These are phyloP conservation scores for Pelargonium australe DNA, from an alignment of 441 rosid species.

Conservation along the genomic window DNA sequence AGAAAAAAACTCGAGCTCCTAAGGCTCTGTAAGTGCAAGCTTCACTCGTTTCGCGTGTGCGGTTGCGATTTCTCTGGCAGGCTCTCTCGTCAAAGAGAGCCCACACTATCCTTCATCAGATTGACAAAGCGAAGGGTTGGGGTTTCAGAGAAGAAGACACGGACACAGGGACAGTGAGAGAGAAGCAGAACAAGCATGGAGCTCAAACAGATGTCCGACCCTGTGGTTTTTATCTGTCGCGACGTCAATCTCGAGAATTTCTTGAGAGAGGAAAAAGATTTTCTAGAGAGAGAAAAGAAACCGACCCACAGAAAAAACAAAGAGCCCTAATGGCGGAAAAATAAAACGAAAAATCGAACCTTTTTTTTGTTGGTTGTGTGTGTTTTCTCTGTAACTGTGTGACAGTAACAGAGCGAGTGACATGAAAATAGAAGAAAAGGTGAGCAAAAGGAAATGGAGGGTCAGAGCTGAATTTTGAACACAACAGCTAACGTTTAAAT, in stretches of 20 bases:
- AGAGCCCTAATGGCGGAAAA: too few relatives aligned
- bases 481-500: too few relatives aligned
- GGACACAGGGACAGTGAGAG: neutral
- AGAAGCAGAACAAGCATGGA: neutral
- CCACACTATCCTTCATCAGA: constrained; percentile 54
- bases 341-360: too few relatives aligned
- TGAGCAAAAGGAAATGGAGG: neutral
- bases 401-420: neutral
- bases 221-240: too few relatives aligned
- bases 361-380: too few relatives aligned
- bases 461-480: too few relatives aligned
- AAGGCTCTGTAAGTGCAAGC: neutral
- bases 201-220: neutral
- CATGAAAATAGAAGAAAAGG: neutral
- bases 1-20: constrained; percentile 12
- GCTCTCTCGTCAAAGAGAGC: constrained; percentile 69
- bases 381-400: neutral
- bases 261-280: too few relatives aligned
- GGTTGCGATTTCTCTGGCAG: constrained; percentile 33
- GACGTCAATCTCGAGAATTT: too few relatives aligned
- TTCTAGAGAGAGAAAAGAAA: too few relatives aligned
- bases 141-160: neutral
- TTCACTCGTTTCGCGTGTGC: neutral
- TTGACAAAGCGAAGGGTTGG: neutral
- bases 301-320: too few relatives aligned